A percentile compares a stretch with the other conserved stretches of the same genome.
phyloP scores from a whole-genome alignment of 495 filamentous ascomycete species.

The Aspergillus carlsbadensis region DNA sequence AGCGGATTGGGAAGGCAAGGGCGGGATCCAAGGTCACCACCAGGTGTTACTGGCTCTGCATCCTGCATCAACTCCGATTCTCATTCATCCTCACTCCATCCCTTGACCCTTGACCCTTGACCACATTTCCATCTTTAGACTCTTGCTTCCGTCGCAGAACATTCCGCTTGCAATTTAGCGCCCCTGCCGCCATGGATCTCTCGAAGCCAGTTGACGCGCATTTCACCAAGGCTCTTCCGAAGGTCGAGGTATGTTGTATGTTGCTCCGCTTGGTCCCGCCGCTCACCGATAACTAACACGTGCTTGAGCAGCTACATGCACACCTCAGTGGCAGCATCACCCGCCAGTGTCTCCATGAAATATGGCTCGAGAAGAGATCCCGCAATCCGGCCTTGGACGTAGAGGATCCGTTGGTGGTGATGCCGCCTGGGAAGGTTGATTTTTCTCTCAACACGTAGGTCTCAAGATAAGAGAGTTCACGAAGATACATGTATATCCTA shows the following conservation, averaged over 20 bases:
- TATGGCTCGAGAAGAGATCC: slow-evolving; percentile 63
- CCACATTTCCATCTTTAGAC: slow-evolving; percentile 24
- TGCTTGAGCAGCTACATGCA: slow-evolving; percentile 67
- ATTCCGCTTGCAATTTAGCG: neutral
- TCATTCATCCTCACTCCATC: too few species aligned
- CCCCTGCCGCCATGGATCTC: slow-evolving; percentile 20
- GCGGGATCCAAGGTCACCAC: too few species aligned
- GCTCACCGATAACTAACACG: neutral
- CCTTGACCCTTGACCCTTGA: too few species aligned
- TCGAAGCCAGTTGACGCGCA: slow-evolving; percentile 27
- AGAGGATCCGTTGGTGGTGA: slow-evolving; percentile 66
- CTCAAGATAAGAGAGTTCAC: too few species aligned
- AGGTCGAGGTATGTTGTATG: slow-evolving; percentile 42
- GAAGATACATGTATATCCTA: neutral
- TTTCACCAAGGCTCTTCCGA: slow-evolving; percentile 39
- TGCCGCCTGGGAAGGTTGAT: slow-evolving; percentile 67
- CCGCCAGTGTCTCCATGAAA: slow-evolving; percentile 69
- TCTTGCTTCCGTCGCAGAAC: slow-evolving; percentile 19
- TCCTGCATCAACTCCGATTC: too few species aligned
- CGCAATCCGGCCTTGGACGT: slow-evolving; percentile 47
- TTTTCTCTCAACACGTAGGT: slow-evolving; percentile 68
- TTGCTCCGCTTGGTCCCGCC: neutral
- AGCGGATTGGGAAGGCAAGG: too few species aligned
- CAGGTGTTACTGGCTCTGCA: too few species aligned
- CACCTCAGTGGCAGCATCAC: slow-evolving; percentile 83